Percentiles rank a stretch among this genome's conserved stretches.
Evolutionary conservation across 768 basidiomycete genomes (phyloP).

Genomic region (Imleria badia): DNA sequence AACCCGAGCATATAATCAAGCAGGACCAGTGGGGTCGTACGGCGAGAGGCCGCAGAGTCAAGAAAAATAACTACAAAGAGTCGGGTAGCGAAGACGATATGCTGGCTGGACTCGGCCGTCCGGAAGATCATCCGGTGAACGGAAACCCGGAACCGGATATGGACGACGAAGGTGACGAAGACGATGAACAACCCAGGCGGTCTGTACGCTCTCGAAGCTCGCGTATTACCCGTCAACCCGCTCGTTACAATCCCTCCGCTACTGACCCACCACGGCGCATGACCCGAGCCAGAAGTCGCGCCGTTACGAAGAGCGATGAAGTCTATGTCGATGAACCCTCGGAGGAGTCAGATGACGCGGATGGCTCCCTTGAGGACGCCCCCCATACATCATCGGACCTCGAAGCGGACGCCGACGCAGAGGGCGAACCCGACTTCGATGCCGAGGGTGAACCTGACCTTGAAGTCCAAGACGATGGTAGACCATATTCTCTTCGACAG

Average conservation of each 20-base stretch:
- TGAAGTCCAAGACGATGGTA: conserved; percentile 41
- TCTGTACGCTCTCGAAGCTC: conserved; percentile 13
- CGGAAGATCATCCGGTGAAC: conserved; percentile 15
- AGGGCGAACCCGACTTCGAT: conserved; percentile 40
- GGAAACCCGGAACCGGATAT: conserved; percentile 20
- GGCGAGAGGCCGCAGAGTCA: conserved; percentile 41
- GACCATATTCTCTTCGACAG: conserved; percentile 60
- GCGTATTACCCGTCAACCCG: conserved; percentile 28
- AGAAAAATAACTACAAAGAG: conserved; percentile 44
- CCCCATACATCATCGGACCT: conserved; percentile 41
- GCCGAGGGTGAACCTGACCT: conserved; percentile 38
- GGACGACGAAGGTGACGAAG: conserved; percentile 35
- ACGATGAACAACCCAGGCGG: conserved; percentile 25
- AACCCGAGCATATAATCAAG: not conserved
- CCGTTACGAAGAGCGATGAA: conserved; percentile 46
- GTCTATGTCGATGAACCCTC: conserved; percentile 51
- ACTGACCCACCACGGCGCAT: conserved; percentile 7
- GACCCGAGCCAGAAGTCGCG: conserved; percentile 27
- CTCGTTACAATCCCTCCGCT: conserved; percentile 1
- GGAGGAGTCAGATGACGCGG: conserved; percentile 50
- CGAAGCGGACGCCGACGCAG: conserved; percentile 37
- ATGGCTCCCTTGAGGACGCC: conserved; percentile 59
- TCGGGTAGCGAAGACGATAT: conserved; percentile 44
- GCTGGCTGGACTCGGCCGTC: conserved; percentile 12
- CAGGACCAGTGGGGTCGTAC: conserved; percentile 25